A percentile compares a stretch with the other conserved stretches of the same genome.
Conservation (phyloP, 352 stramenopile genomes). For the Phytophthora fragariae region DNA sequence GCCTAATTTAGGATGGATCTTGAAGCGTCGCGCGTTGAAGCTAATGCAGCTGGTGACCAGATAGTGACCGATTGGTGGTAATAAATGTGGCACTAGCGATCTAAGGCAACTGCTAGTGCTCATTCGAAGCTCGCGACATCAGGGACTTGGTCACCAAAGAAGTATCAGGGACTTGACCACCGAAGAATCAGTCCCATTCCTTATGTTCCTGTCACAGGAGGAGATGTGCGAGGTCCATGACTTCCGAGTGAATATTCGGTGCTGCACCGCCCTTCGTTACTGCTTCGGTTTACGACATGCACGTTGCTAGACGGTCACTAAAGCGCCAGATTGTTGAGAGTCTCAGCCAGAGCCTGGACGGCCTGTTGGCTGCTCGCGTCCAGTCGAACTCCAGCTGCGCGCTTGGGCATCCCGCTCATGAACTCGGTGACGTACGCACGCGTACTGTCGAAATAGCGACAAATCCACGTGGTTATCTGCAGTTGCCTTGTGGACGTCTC, state of each 20-base stretch:
- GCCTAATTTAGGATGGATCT: constrained; percentile 15
- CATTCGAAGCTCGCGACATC: constrained; percentile 9
- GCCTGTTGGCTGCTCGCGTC: constrained; percentile 36
- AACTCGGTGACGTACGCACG: constrained; percentile 33
- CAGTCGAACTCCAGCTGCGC: constrained; percentile 14
- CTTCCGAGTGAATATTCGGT: too few species aligned
- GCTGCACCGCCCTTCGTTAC: too few species aligned
- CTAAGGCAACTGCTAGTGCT: constrained; percentile 1
- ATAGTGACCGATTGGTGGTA: neutral
- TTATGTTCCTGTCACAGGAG: too few species aligned
- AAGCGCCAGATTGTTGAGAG: constrained; percentile 24
- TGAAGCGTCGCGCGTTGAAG: constrained; percentile 40
- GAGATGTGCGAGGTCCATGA: too few species aligned
- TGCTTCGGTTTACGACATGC: neutral
- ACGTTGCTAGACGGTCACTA: neutral
- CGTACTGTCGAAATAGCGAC: constrained; percentile 42
- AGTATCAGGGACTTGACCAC: too few species aligned
- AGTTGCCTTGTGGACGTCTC: constrained; percentile 12
- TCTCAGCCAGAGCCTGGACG: constrained; percentile 35
- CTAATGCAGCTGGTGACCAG: constrained; percentile 5
- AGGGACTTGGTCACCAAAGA: neutral
- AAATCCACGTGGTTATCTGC: constrained; percentile 24
- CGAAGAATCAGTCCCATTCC: too few species aligned
- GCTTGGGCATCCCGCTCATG: constrained; percentile 33
- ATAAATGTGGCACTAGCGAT: constrained; percentile 7